Base-by-base conservation (phyloP, 768 basidiomycete species). In the Suillus sp. region DNA sequence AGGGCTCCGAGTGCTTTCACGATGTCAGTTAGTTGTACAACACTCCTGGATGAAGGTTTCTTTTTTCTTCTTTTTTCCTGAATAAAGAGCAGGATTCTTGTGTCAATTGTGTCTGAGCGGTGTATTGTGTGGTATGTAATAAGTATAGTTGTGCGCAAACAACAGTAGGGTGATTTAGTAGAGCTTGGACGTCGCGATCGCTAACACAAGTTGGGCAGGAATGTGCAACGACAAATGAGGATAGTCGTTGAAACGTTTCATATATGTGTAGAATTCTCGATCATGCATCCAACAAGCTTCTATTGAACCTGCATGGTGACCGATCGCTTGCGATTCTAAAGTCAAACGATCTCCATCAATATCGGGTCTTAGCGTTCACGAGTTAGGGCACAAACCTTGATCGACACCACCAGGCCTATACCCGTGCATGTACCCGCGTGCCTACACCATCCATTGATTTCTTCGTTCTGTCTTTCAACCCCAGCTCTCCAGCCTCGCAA, bases 401-500 rank as follows among this genome's bases (percentile, higher is more conserved):
- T 40, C 2, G 2, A 20, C 18, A 3, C 25, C 18, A 27, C 16
- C 25, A 57, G 18, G 38, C 16, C 27, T 38, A 57, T 42, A 57
- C 27, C 38, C 56, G 56, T 11, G 56, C 56, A 6, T 57, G 56
- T 18, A 30, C 27, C 38, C 6, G 25, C 14, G 18, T 20, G 10
- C 20, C 38, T n/a, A 20, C 25, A 10, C 22, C 55, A 56, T 35
- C 54, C 35, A 37, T 22, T 16, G 25, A 38, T 38, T 20, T 27
- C 18, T 40, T 13, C 10, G 6, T 30, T 40, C 5, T 18, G 5
- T 27, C 40, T 20, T 57, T 30, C 56, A 20, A 40, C 27, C 8
- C 27, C 16, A 42, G 38, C 27, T 40, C 38, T 20, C 56, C 56
- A 40, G 56, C 56, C 25, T 57, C 56, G 63, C 87, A 91, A 25